Percentiles rank a stretch among this genome's conserved stretches.
phyloP scores from a whole-genome alignment of 768 basidiomycete genomes.

The Boletales sp. region DNA sequence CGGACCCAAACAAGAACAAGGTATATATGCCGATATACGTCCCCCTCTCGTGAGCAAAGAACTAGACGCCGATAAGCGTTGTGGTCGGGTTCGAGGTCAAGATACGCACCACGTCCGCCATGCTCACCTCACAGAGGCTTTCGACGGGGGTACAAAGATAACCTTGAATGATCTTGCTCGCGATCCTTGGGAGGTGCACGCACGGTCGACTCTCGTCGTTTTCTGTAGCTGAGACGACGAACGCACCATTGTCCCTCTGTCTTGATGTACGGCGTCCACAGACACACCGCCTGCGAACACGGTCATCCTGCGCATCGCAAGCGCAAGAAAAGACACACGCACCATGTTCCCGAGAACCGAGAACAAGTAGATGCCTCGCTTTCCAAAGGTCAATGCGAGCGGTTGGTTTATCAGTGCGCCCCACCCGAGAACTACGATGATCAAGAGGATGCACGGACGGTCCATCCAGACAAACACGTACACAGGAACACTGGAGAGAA shows the following conservation, averaged over 20 bases:
- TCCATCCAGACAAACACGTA: not conserved
- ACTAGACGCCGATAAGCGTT: constrained; percentile 4
- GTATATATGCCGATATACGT: constrained; percentile 19
- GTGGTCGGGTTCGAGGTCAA: too few relatives aligned
- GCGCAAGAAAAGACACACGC: not conserved
- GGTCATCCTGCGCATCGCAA: not conserved
- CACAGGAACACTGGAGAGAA: constrained; percentile 13
- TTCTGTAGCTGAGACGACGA: not conserved
- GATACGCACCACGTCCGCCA: constrained; percentile 12
- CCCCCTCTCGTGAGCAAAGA: constrained; percentile 19
- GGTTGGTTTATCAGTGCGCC: constrained; percentile 19
- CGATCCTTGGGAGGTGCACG: constrained; percentile 8
- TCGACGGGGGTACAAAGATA: constrained; percentile 22
- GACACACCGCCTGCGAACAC: constrained; percentile 14
- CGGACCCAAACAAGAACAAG: constrained; percentile 16
- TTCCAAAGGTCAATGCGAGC: constrained; percentile 17
- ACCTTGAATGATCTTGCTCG: constrained; percentile 17
- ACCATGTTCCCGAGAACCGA: constrained; percentile 17
- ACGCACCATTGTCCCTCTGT: constrained; percentile 16
- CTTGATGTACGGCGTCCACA: constrained; percentile 18
- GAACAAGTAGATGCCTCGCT: constrained; percentile 16
- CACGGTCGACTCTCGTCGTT: not conserved
- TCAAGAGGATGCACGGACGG: not conserved
- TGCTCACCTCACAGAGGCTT: constrained; percentile 19
- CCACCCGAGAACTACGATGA: constrained; percentile 13